Percentiles rank a stretch among this genome's conserved stretches.
These are phyloP conservation scores for carrot (Daucus carota) DNA, from an alignment of 129 eudicot species.

Conservation along the genomic window DH1_v3.0 NC_030381.2:35461501-35462000, in stretches of 20 bases:
- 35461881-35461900: background rate
- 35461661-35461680: background rate
- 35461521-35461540: slow-evolving; percentile 92
- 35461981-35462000: background rate
- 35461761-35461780: background rate
- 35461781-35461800: background rate
- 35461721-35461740: background rate
- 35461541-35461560: slow-evolving; percentile 1
- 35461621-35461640: background rate
- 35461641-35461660: background rate
- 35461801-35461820: background rate
- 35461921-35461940: background rate
- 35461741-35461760: background rate
- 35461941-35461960: background rate
- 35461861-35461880: too few species aligned
- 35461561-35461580: background rate
- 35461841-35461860: background rate
- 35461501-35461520: slow-evolving; percentile 74
- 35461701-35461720: background rate
- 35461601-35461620: background rate
- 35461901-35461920: background rate
- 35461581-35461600: background rate
- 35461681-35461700: background rate
- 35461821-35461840: background rate
- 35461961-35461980: background rate